Percentiles rank a stretch among this genome's conserved stretches.
Conservation (phyloP, 1,284 basidiomycete species). For the Pyrrhoderma lamaoense region DNA sequence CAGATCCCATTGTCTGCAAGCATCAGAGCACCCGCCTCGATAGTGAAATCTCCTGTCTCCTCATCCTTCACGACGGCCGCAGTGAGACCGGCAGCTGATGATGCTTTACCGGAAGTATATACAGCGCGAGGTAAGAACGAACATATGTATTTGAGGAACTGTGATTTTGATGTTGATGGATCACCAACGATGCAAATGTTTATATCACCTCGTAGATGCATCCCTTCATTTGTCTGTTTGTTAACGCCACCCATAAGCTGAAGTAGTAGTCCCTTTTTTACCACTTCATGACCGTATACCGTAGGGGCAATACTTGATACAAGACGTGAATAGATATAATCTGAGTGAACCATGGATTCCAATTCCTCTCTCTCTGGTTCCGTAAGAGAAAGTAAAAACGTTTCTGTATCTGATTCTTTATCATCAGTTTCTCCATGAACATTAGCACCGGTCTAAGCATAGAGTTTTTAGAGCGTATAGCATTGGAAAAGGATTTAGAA, state of each 20-base stretch:
- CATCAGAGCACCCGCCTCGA: constrained; percentile 98
- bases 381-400: constrained; percentile 84
- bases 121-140: constrained; percentile 98
- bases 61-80: constrained; percentile 98
- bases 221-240: constrained; percentile 94
- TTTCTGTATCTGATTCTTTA: constrained; percentile 67
- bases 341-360: constrained; percentile 85
- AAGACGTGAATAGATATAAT: constrained; percentile 90
- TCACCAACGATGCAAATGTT: constrained; percentile 99
- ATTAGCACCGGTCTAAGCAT: constrained; percentile 64
- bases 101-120: constrained; percentile 98
- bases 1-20: constrained; percentile 99
- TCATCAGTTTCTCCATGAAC: constrained; percentile 82
- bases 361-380: constrained; percentile 95
- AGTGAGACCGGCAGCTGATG: constrained; percentile 96
- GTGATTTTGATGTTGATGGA: constrained; percentile 94
- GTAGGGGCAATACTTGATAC: constrained; percentile 97
- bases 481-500: neutral
- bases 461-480: constrained; percentile 7
- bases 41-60: constrained; percentile 98
- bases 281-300: constrained; percentile 97
- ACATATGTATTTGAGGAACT: constrained; percentile 97
- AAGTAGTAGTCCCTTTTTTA: constrained; percentile 96
- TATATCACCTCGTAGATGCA: constrained; percentile 95
- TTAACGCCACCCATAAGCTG: constrained; percentile 99